phyloP scores from a whole-genome alignment of 2,329 filamentous ascomycete genomes.

The Fusarium graminum region DNA sequence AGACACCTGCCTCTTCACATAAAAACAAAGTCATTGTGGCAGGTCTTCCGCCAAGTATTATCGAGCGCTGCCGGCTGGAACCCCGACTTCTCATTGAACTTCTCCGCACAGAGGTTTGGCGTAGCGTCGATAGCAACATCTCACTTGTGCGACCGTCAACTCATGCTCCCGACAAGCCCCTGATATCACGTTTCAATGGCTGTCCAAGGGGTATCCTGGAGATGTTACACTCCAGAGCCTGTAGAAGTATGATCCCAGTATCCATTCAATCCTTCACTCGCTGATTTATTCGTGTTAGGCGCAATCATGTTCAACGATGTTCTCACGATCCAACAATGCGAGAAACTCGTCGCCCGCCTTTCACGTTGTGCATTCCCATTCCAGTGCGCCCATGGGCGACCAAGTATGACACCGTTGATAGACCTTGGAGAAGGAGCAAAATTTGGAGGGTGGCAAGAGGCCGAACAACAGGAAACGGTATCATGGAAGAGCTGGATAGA shows the following conservation, averaged over 20 bases:
- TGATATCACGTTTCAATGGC: conserved; percentile 73
- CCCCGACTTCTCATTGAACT: conserved; percentile 79
- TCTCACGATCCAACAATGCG: conserved; percentile 70
- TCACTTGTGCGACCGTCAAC: conserved; percentile 11
- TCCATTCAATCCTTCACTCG: neutral
- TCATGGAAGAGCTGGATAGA: conserved; percentile 43
- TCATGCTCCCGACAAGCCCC: conserved; percentile 52
- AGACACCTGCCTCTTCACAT: conserved; percentile 50
- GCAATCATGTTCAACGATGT: conserved; percentile 90
- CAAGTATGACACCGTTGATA: conserved; percentile 73
- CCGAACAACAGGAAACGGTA: conserved; percentile 5
- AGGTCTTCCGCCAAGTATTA: conserved; percentile 77
- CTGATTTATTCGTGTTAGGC: conserved; percentile 50
- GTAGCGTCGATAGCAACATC: conserved; percentile 62
- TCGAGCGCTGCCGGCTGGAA: conserved; percentile 80
- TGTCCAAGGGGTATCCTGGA: conserved; percentile 84
- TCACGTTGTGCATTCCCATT: conserved; percentile 78
- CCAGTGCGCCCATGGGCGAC: conserved; percentile 84
- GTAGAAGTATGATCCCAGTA: conserved; percentile 67
- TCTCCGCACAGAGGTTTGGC: conserved; percentile 81
- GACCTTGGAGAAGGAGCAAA: conserved; percentile 58
- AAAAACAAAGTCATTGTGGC: conserved; percentile 61
- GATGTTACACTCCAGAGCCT: conserved; percentile 80
- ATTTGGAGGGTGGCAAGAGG: conserved; percentile 49
- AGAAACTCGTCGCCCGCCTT: conserved; percentile 68